Conservation (phyloP, 441 rosid genomes). For the Metrosideros polymorpha region DNA sequence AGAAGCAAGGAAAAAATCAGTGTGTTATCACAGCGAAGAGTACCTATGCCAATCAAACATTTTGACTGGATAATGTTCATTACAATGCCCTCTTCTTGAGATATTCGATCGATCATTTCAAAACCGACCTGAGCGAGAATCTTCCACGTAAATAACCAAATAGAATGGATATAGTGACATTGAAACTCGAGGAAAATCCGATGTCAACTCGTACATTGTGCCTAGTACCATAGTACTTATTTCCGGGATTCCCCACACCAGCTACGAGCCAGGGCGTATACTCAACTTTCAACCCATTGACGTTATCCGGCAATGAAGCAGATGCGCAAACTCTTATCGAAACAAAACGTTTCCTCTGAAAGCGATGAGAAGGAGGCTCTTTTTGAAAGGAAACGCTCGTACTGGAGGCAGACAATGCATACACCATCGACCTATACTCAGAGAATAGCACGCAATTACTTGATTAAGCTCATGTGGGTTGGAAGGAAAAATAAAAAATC, state of each 20-base stretch:
- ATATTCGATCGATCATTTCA: constrained; percentile 74
- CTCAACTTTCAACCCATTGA: constrained; percentile 48
- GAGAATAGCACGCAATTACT: not conserved
- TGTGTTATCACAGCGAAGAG: not conserved
- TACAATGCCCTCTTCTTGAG: constrained; percentile 44
- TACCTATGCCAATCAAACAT: constrained; percentile 93
- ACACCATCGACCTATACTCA: constrained; percentile 28
- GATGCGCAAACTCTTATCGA: constrained; percentile 23
- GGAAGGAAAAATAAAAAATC: not conserved
- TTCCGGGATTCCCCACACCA: constrained; percentile 93
- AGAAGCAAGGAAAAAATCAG: not conserved
- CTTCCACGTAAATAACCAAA: not conserved
- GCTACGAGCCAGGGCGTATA: constrained; percentile 90
- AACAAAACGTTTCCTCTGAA: constrained; percentile 18
- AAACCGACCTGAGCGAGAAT: constrained; percentile 62
- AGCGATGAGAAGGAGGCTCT: not conserved
- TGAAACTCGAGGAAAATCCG: not conserved
- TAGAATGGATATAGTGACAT: not conserved
- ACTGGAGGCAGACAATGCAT: constrained; percentile 42
- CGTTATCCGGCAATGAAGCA: constrained; percentile 27
- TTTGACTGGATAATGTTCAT: constrained; percentile 90
- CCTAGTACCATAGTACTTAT: constrained; percentile 86
- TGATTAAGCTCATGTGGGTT: not conserved
- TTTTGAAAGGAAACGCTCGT: constrained; percentile 22
- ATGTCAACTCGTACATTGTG: constrained; percentile 55